These are phyloP conservation scores for Anthracocystis walkeri DNA, from an alignment of 1,284 basidiomycete species.

Conservation along the genomic window DNA sequence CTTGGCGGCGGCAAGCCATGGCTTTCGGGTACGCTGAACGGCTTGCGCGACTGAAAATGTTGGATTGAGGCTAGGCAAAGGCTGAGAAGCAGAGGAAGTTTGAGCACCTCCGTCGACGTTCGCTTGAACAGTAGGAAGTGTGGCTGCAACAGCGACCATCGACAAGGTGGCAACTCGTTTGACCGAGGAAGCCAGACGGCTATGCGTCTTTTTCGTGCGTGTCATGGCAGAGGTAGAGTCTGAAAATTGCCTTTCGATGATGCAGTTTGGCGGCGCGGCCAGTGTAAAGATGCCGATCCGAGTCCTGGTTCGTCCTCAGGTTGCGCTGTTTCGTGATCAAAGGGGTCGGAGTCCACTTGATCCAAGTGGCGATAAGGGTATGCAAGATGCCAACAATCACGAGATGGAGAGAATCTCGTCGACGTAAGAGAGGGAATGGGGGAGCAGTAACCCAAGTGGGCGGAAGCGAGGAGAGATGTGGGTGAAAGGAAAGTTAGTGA, in stretches of 20 bases:
- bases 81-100: background rate
- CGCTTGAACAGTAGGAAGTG: slow-evolving; percentile 20
- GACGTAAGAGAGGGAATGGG: background rate
- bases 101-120: background rate
- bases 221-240: slow-evolving; percentile 8
- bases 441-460: background rate
- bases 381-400: background rate
- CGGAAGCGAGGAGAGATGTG: background rate
- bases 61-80: slow-evolving; percentile 20
- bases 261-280: no score
- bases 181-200: slow-evolving; percentile 10
- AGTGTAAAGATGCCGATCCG: background rate
- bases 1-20: slow-evolving; percentile 38
- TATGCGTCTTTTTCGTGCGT: background rate
- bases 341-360: background rate
- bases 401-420: no score
- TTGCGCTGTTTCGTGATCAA: background rate
- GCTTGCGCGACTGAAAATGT: slow-evolving; percentile 33
- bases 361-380: background rate
- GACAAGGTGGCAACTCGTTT: slow-evolving; percentile 30
- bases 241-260: no score
- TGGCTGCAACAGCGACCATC: slow-evolving; percentile 20
- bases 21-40: slow-evolving; percentile 28
- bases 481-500: background rate
- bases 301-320: no score